Evolutionary conservation across 768 basidiomycete genomes (phyloP), one percentile per base, ranked within the genome.

Genomic region (Tricholoma terreum): DNA sequence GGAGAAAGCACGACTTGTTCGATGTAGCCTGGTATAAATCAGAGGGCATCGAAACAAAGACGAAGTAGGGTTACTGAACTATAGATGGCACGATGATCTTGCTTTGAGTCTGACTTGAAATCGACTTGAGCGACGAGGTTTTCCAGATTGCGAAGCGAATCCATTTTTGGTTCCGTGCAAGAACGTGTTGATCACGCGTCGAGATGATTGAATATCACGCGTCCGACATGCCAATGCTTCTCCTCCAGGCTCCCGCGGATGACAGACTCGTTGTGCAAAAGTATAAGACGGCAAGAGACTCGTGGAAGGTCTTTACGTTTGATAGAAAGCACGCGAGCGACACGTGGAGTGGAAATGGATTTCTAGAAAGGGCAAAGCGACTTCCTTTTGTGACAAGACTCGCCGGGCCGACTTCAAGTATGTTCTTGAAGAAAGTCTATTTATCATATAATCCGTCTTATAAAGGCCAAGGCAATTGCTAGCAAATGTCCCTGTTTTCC

Each of bases 1-100:
- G 69, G 65, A 6, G 63, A 63, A 21, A 68, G 61, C 22, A 70
- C 61, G 11, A 58, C 54, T 24, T 62, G 40, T 24, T 65, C 61
- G 14, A 70, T 65, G 52, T 52, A 65, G 40, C 53, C 65, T 68
- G 58, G 3, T 6, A 36, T 24, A 43, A 11, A 33, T 60, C 36
- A 58, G 46, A 35, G 21, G 9, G 33, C 17, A 27, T 3, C 54
- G 12, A 21, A 52, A 34, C 17, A 7, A 15, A 35, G n/a, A 27
- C 35, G 19, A 45, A 12, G 2, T 24, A 6, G 14, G 48, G 1
- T 9, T 19, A 31, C 17, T 52, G 17, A 35, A 63, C 64, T 56
- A 40, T 65, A 65, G n/a, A 65, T 60, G 22, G 58, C 52, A 24
- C 52, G 46, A 46, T 65, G 64, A 9, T 60, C 58, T 21, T 58